phyloP scores from a whole-genome alignment of 2,329 filamentous ascomycete species.

The Trichoderma sp. region DNA sequence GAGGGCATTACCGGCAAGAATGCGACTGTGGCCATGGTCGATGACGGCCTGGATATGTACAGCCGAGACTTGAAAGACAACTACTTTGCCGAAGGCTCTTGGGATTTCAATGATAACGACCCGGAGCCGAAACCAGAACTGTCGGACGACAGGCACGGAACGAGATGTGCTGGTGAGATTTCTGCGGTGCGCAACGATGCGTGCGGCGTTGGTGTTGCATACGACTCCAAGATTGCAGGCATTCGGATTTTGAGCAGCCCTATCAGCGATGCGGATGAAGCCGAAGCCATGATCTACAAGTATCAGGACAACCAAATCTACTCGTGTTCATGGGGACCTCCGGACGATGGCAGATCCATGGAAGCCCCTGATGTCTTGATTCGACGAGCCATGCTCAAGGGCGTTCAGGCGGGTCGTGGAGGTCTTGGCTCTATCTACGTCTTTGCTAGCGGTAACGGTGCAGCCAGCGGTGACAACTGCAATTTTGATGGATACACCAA shows the following conservation, averaged over 20 bases:
- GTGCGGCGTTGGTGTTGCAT: slow-evolving; percentile 94
- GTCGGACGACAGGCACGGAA: slow-evolving; percentile 84
- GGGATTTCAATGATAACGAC: slow-evolving; percentile 88
- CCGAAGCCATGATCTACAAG: slow-evolving; percentile 86
- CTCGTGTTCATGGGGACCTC: slow-evolving; percentile 97
- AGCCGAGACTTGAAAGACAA: slow-evolving; percentile 90
- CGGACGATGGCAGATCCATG: slow-evolving; percentile 91
- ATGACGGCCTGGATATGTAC: slow-evolving; percentile 94
- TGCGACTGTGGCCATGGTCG: slow-evolving; percentile 87
- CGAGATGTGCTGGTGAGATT: slow-evolving; percentile 91
- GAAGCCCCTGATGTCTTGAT: slow-evolving; percentile 89
- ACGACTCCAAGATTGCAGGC: slow-evolving; percentile 84
- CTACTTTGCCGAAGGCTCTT: slow-evolving; percentile 89
- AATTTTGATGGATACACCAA: slow-evolving; percentile 99
- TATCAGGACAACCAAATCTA: slow-evolving; percentile 93
- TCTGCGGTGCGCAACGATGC: slow-evolving; percentile 88
- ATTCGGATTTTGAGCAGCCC: slow-evolving; percentile 88
- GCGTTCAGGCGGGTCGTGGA: slow-evolving; percentile 79
- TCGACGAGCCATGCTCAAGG: slow-evolving; percentile 84
- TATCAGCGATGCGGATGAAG: slow-evolving; percentile 91
- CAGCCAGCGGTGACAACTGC: slow-evolving; percentile 84
- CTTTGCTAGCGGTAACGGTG: slow-evolving; percentile 92
- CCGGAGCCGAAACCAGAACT: slow-evolving; percentile 79
- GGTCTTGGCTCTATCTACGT: slow-evolving; percentile 91
- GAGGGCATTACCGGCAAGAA: slow-evolving; percentile 88